Percentiles rank a stretch among this genome's conserved stretches.
Conservation (phyloP, 768 basidiomycete genomes). For the Naganishia vaughanmartiniae region DNA sequence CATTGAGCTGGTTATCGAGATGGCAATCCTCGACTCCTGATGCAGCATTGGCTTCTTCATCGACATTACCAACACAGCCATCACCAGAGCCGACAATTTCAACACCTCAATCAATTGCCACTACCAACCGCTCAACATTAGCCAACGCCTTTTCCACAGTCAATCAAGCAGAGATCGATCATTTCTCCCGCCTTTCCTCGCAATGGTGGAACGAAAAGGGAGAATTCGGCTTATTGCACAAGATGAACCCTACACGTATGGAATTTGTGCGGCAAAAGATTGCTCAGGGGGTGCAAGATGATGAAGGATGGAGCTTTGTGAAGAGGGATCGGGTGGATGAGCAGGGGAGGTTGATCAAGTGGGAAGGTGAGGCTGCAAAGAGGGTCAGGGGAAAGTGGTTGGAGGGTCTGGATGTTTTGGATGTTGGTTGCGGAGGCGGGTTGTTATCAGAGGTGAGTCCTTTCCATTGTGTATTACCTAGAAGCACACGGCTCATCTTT, state of each 20-base stretch:
- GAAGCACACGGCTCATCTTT: not conserved
- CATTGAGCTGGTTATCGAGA: conserved; percentile 18
- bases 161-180: conserved; percentile 76
- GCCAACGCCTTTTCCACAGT: conserved; percentile 56
- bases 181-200: conserved; percentile 83
- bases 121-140: not conserved
- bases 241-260: conserved; percentile 89
- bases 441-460: conserved; percentile 74
- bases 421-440: conserved; percentile 95
- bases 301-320: conserved; percentile 44
- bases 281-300: conserved; percentile 28
- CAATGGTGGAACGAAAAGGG: conserved; percentile 95
- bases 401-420: conserved; percentile 69
- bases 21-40: conserved; percentile 2
- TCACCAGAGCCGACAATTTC: not conserved
- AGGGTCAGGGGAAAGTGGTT: conserved; percentile 54
- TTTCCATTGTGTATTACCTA: not conserved
- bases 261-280: conserved; percentile 64
- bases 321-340: conserved; percentile 32
- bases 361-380: conserved; percentile 30
- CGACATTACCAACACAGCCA: not conserved
- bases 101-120: not conserved
- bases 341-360: not conserved
- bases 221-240: conserved; percentile 81
- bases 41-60: not conserved